These are phyloP conservation scores for Coccinonectria pachysandricola DNA, from an alignment of 2,329 filamentous ascomycete genomes.

Conservation along the genomic window DNA sequence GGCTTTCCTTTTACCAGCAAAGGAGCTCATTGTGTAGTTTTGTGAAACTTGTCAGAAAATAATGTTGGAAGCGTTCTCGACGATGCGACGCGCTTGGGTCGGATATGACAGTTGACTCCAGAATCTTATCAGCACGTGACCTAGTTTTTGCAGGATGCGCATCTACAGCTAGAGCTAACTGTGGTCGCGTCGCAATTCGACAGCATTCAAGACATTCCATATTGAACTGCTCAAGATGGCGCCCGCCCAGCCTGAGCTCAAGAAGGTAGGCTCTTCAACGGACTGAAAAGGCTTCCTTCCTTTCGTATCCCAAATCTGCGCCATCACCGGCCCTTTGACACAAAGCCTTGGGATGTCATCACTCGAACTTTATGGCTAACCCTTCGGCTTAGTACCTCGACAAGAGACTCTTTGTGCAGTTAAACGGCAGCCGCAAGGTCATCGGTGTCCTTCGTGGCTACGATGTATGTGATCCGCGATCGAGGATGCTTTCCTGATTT, in stretches of 20 bases:
- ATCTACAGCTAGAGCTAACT: conserved; percentile 13
- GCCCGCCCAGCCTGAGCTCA: conserved; percentile 96
- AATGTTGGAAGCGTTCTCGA: conserved; percentile 6
- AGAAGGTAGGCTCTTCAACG: conserved; percentile 91
- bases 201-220: conserved; percentile 14
- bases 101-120: too few relatives aligned
- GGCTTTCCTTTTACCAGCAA: conserved; percentile 54
- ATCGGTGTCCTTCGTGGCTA: conserved; percentile 91
- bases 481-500: too few relatives aligned
- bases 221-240: conserved; percentile 59
- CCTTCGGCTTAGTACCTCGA: conserved; percentile 71
- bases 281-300: too few relatives aligned
- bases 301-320: too few relatives aligned
- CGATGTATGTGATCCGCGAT: conserved; percentile 56
- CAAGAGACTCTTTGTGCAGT: conserved; percentile 94
- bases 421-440: conserved; percentile 96
- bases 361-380: too few relatives aligned
- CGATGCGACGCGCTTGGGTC: background rate
- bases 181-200: conserved; percentile 19
- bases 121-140: conserved; percentile 45
- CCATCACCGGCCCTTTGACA: conserved; percentile 1
- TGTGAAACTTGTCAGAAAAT: too few relatives aligned
- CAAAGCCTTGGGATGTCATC: background rate
- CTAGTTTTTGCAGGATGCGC: conserved; percentile 16
- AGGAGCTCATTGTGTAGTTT: conserved; percentile 46